Conservation (phyloP, 2,329 filamentous ascomycete species). For the Aspergillus sp. region DNA sequence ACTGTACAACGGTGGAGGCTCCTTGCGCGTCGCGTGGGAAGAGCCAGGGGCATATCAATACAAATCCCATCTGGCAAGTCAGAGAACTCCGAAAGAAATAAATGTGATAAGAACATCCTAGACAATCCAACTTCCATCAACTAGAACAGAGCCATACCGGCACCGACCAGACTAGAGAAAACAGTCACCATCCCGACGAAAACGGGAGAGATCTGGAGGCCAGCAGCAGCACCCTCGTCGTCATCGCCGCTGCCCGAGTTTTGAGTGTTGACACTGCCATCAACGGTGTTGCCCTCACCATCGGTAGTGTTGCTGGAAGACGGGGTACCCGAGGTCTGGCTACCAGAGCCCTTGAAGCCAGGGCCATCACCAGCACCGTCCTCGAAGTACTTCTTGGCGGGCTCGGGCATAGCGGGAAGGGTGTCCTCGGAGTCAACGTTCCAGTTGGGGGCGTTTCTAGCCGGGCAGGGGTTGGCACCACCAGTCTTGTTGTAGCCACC, state of each 20-base stretch:
- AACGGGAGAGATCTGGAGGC: constrained; percentile 48
- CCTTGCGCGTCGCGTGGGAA: neutral
- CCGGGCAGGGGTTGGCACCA: constrained; percentile 55
- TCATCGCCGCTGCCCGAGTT: constrained; percentile 13
- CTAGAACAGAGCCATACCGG: constrained; percentile 39
- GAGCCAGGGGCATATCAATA: constrained; percentile 2
- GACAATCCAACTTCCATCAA: constrained; percentile 2
- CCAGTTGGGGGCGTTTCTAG: constrained; percentile 54
- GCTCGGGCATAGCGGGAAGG: constrained; percentile 58
- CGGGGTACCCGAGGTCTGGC: constrained; percentile 54
- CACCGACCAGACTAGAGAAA: constrained; percentile 55
- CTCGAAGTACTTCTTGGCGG: constrained; percentile 57
- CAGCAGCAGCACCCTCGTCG: constrained; percentile 45
- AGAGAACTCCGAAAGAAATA: constrained; percentile 6
- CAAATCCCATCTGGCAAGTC: neutral
- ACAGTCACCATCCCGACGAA: constrained; percentile 53
- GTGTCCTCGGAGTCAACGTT: constrained; percentile 52
- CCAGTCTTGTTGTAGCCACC: constrained; percentile 60
- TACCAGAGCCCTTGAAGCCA: constrained; percentile 57
- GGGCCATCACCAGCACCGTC: constrained; percentile 58
- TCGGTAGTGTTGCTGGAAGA: constrained; percentile 51
- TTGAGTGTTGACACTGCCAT: constrained; percentile 41
- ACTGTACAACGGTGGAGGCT: neutral
- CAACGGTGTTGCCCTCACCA: constrained; percentile 47
- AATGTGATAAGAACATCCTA: neutral